Base-by-base conservation (phyloP, 116 monocot genomes). In the Phalaenopsis hybrid region DNA sequence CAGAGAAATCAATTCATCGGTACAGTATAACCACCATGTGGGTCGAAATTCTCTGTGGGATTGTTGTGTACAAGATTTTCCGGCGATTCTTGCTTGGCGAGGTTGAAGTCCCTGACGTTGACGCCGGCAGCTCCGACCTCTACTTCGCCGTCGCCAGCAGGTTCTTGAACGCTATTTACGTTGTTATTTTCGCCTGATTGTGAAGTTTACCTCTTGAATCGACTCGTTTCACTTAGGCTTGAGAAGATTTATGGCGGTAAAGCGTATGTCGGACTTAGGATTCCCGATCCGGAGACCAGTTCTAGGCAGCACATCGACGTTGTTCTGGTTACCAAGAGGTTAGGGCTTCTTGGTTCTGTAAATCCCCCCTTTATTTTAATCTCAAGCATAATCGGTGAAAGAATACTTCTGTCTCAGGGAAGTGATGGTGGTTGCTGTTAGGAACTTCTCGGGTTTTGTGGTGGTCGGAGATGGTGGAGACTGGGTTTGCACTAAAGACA, bases 251-350 rank as follows among this genome's bases (percentile, higher is more conserved):
- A 89, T 51, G 93, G 90, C 7, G 95, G 95, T 25, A 93, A 90
- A 80, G 89, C 93, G 31, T 95, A 87, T 82, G 95, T 98, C 4
- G 98, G 95, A 18, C 91, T 98, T 5, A 87, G 98, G 67, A 98
- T 98, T 21, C 98, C 98, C 44, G 98, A 98, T 76, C 85, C 89
- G 2, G 93, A 98, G 25, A 82, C 88, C 33, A 89, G 90, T 20
- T 28, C 80, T n/a, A 85, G 92, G 74, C 90, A 83, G 85, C 90
- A 89, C 83, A 86, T 98, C 33, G 95, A 98, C 82, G 51, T 92
- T 72, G 98, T 98, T 48, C 83, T 95, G 20, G 86, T 92, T 74
- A 89, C 95, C 18, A 93, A 84, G 63, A 88, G 69, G 98, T 93
- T 0, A 23, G 59, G 21, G 31, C 57, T 6, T 80, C 25, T 57